phyloP scores from a whole-genome alignment of 805 yeast species.

The Metschnikowia santaceciliae region DNA sequence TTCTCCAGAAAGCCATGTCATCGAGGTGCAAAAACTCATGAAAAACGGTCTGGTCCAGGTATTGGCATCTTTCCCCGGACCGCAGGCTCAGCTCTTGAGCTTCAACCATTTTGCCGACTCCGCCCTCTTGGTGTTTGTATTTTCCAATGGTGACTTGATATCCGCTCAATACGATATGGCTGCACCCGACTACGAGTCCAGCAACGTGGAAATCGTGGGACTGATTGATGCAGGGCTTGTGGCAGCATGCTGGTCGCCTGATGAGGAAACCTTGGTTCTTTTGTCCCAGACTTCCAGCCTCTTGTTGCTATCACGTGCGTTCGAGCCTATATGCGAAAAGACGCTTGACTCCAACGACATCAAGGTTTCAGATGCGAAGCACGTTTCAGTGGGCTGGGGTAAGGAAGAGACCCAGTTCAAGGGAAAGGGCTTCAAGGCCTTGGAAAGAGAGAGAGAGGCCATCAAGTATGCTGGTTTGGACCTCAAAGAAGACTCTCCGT shows the following conservation, averaged over 20 bases:
- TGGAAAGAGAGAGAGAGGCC: constrained; percentile 56
- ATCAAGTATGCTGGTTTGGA: constrained; percentile 66
- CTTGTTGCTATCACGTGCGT: constrained; percentile 64
- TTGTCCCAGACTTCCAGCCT: constrained; percentile 60
- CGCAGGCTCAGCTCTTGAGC: constrained; percentile 37
- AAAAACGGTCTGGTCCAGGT: constrained; percentile 57
- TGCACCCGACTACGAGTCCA: constrained; percentile 38
- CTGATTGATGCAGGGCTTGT: constrained; percentile 70
- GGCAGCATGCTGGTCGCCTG: constrained; percentile 84
- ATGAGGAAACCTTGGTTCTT: constrained; percentile 78
- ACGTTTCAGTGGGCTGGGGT: constrained; percentile 99
- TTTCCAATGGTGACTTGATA: constrained; percentile 72
- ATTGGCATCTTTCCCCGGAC: constrained; percentile 60
- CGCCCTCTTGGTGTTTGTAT: constrained; percentile 61
- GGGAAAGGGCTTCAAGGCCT: constrained; percentile 85
- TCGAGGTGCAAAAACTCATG: constrained; percentile 75
- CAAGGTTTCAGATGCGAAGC: constrained; percentile 54
- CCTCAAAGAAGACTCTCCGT: constrained; percentile 49
- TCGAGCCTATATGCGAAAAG: constrained; percentile 75
- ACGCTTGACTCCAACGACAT: constrained; percentile 60
- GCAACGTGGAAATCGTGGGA: constrained; percentile 74
- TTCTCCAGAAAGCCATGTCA: constrained; percentile 45
- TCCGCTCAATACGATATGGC: constrained; percentile 59
- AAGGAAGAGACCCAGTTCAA: constrained; percentile 92
- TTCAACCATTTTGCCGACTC: constrained; percentile 69